These are phyloP conservation scores for Wakefieldia striispora DNA, from an alignment of 768 basidiomycete genomes.

Conservation along the genomic window DNA sequence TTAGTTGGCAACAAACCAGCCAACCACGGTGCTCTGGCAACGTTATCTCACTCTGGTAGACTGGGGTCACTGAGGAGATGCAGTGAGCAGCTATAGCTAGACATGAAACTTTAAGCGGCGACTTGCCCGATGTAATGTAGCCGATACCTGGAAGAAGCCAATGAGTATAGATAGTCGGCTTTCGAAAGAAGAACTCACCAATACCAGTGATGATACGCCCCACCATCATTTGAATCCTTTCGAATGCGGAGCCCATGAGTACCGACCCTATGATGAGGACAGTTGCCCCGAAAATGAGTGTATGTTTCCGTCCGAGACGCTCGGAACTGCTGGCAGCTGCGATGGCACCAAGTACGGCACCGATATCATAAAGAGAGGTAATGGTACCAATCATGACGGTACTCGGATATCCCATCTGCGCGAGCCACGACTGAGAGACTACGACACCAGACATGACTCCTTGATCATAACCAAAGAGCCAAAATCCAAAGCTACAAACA, in stretches of 20 bases:
- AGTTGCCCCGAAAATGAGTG: slow-evolving; percentile 7
- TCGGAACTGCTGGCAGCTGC: slow-evolving; percentile 13
- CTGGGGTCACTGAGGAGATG: slow-evolving; percentile 5
- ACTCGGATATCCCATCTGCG: slow-evolving; percentile 14
- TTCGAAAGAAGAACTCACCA: background rate
- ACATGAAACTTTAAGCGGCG: background rate
- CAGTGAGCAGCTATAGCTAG: background rate
- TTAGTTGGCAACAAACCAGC: slow-evolving; percentile 13
- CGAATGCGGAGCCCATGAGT: slow-evolving; percentile 12
- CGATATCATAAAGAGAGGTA: slow-evolving; percentile 17
- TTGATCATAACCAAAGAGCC: slow-evolving; percentile 18
- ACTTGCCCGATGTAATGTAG: slow-evolving; percentile 10
- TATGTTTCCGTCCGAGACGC: slow-evolving; percentile 10
- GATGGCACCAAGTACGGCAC: slow-evolving; percentile 12
- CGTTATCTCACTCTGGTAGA: slow-evolving; percentile 13
- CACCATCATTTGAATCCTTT: slow-evolving; percentile 15
- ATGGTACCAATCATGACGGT: slow-evolving; percentile 16
- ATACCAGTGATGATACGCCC: slow-evolving; percentile 8
- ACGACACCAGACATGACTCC: slow-evolving; percentile 17
- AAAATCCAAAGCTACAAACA: slow-evolving; percentile 14
- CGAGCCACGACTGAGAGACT: slow-evolving; percentile 11
- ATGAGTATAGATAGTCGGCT: background rate
- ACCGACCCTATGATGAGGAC: slow-evolving; percentile 11
- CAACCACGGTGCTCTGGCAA: slow-evolving; percentile 13
- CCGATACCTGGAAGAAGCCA: slow-evolving; percentile 6